Conservation (phyloP, 768 basidiomycete genomes). For the Serendipita sp. region DNA sequence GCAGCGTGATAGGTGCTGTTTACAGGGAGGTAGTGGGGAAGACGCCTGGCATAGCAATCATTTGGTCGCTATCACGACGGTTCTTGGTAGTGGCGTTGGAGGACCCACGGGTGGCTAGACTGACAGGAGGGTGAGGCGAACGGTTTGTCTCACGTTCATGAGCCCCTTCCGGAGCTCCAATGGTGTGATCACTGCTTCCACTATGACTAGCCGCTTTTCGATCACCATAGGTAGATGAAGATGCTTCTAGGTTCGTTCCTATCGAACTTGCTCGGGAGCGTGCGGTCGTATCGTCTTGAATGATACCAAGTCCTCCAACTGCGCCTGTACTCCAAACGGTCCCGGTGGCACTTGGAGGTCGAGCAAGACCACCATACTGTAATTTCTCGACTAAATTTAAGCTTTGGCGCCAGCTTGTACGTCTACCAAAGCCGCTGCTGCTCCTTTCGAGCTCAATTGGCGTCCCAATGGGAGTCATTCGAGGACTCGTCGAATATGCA, state of each 20-base stretch:
- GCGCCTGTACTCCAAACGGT: neutral
- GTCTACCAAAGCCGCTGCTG: neutral
- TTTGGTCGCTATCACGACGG: neutral
- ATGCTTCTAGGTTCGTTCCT: neutral
- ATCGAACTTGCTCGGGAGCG: neutral
- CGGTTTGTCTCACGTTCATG: neutral
- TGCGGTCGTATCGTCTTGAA: neutral
- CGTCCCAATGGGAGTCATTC: constrained; percentile 13
- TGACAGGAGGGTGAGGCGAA: neutral
- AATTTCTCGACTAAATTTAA: neutral
- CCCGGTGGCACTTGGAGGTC: neutral
- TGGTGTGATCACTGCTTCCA: neutral
- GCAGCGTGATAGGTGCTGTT: neutral
- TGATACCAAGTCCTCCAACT: neutral
- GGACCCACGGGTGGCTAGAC: neutral
- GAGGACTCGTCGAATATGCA: constrained; percentile 63
- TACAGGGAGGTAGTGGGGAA: neutral
- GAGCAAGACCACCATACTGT: neutral
- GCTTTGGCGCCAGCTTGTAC: neutral
- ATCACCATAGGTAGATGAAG: neutral
- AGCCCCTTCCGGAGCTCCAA: neutral
- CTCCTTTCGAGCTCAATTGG: neutral
- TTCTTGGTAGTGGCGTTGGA: neutral
- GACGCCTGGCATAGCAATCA: neutral
- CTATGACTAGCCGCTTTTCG: neutral